Conservation (phyloP, 768 basidiomycete genomes). For the Tulasnella sp. region DNA sequence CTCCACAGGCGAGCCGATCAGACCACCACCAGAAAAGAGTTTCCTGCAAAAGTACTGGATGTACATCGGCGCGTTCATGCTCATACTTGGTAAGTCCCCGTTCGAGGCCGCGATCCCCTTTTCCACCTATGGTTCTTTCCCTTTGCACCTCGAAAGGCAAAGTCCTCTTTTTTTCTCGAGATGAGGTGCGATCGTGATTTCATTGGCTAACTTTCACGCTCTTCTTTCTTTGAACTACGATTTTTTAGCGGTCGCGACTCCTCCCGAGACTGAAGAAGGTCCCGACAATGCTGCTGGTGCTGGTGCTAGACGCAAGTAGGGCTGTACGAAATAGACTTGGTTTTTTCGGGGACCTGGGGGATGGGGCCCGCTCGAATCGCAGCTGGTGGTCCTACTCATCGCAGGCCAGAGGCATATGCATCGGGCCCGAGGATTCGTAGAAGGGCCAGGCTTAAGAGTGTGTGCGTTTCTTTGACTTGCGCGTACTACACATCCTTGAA, state of each 20-base stretch:
- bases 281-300: conserved; percentile 7
- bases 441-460: too few species aligned
- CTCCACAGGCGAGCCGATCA: conserved; percentile 58
- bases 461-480: too few species aligned
- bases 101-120: background rate
- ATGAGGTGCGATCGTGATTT: background rate
- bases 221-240: background rate
- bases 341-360: too few species aligned
- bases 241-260: conserved; percentile 9
- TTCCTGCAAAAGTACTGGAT: conserved; percentile 92
- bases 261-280: conserved; percentile 3
- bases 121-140: background rate
- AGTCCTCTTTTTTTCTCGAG: background rate
- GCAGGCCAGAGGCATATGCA: too few species aligned
- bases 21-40: conserved; percentile 62
- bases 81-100: conserved; percentile 42
- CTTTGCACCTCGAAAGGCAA: background rate
- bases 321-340: background rate
- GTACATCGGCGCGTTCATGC: conserved; percentile 58
- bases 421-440: too few species aligned
- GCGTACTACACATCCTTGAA: too few species aligned
- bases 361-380: too few species aligned
- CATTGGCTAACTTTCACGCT: background rate
- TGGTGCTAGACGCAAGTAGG: conserved; percentile 5
- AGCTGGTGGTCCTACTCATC: too few species aligned